These are phyloP conservation scores for Aspergillus ruber DNA, from an alignment of 2,329 filamentous ascomycete genomes.

Conservation along the genomic window DNA sequence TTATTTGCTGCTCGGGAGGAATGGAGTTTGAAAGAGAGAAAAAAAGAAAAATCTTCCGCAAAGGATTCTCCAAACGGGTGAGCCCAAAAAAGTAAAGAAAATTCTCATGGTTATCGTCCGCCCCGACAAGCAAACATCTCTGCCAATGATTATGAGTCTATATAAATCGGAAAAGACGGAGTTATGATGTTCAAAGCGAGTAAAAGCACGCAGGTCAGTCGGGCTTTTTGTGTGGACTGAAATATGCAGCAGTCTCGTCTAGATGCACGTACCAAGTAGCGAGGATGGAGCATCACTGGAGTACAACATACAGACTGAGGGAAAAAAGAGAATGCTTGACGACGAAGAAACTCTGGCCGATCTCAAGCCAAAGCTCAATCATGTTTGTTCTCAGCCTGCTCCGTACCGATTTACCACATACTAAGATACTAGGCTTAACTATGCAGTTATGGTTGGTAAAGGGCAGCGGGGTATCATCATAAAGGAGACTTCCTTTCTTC, in stretches of 20 bases:
- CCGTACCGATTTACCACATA: too few relatives aligned
- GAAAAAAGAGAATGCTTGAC: background rate
- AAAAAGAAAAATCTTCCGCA: background rate
- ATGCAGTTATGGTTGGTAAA: too few relatives aligned
- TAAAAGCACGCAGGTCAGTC: too few relatives aligned
- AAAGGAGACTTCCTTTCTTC: background rate
- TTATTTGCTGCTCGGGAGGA: background rate
- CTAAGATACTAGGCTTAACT: too few relatives aligned
- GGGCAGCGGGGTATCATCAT: background rate
- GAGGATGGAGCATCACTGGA: background rate
- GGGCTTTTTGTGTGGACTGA: background rate
- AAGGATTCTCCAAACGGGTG: background rate
- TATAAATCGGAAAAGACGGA: too few relatives aligned
- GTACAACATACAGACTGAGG: background rate
- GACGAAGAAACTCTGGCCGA: background rate
- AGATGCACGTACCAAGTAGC: background rate
- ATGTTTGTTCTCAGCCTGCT: too few relatives aligned
- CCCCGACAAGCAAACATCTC: background rate
- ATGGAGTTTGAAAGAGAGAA: background rate
- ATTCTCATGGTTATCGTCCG: background rate
- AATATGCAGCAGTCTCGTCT: background rate
- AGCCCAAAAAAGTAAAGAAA: background rate
- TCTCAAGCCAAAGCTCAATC: too few relatives aligned
- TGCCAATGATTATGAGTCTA: background rate
- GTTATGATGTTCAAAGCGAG: too few relatives aligned